A percentile compares a stretch with the other conserved stretches of the same genome.
Conservation (phyloP, 2,329 filamentous ascomycete genomes). For the Dactylellina leptospora region DNA sequence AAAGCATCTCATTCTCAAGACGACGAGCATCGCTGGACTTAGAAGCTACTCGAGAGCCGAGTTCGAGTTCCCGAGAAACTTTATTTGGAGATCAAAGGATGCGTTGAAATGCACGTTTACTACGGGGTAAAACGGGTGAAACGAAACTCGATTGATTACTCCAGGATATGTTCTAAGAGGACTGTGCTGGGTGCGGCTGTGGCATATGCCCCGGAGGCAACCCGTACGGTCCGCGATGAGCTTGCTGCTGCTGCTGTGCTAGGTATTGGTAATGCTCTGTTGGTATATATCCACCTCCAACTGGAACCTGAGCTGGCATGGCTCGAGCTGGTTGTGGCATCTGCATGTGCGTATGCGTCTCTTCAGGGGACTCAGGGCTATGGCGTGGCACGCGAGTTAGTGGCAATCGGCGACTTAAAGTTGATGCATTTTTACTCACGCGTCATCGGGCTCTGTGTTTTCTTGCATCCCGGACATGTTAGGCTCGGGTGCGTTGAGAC, state of each 20-base stretch:
- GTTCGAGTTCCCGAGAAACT: too few species aligned
- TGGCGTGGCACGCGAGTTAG: not conserved
- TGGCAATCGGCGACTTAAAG: too few species aligned
- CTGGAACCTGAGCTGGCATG: slow-evolving; percentile 67
- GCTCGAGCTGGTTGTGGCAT: slow-evolving; percentile 72
- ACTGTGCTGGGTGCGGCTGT: slow-evolving; percentile 82
- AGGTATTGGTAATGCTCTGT: slow-evolving; percentile 75
- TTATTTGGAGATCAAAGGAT: too few species aligned
- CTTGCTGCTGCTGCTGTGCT: slow-evolving; percentile 75
- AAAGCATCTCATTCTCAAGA: too few species aligned
- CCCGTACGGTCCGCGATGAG: slow-evolving; percentile 54
- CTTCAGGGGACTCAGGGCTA: slow-evolving; percentile 88
- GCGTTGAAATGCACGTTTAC: too few species aligned
- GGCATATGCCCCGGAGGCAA: slow-evolving; percentile 84
- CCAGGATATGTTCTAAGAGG: slow-evolving; percentile 62
- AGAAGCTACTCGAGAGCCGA: too few species aligned
- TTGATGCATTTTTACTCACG: slow-evolving; percentile 50
- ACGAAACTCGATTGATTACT: too few species aligned
- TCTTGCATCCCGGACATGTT: slow-evolving; percentile 78
- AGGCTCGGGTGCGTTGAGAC: slow-evolving; percentile 90
- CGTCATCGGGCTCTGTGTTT: slow-evolving; percentile 72
- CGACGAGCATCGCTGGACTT: too few species aligned
- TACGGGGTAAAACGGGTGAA: too few species aligned
- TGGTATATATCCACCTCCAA: slow-evolving; percentile 72
- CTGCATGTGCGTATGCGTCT: slow-evolving; percentile 78